Conservation (phyloP, 108 stramenopile species). For the Mayamaea pseudoterrestris region DNA sequence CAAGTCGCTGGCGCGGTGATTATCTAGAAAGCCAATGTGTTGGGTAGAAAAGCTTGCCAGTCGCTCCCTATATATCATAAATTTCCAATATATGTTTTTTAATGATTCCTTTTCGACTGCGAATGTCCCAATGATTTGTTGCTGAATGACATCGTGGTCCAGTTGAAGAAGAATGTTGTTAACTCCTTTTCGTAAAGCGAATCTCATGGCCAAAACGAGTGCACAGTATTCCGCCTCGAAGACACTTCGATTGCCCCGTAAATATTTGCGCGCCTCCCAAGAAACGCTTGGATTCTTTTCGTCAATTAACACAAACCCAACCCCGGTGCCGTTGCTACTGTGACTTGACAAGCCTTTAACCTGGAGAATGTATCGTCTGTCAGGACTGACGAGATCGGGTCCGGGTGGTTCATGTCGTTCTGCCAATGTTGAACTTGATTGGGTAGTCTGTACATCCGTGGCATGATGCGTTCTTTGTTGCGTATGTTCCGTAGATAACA, state of each 20-base stretch:
- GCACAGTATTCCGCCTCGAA: slow-evolving; percentile 12
- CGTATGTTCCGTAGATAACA: too few species aligned
- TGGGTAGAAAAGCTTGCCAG: slow-evolving; percentile 39
- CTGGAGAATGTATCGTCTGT: slow-evolving; percentile 4
- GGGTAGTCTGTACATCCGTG: too few species aligned
- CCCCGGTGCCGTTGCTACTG: slow-evolving; percentile 1
- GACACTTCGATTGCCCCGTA: slow-evolving; percentile 1
- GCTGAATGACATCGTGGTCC: not conserved
- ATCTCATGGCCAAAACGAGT: not conserved
- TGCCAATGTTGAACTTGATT: too few species aligned
- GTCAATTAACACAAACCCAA: slow-evolving; percentile 3
- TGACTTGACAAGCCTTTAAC: not conserved
- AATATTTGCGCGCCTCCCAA: not conserved
- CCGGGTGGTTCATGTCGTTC: too few species aligned
- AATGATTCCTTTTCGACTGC: not conserved
- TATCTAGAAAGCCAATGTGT: slow-evolving; percentile 45
- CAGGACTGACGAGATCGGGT: too few species aligned
- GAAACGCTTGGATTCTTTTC: not conserved
- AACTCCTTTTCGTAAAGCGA: not conserved
- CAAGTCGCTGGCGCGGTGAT: slow-evolving; percentile 62
- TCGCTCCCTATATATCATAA: slow-evolving; percentile 3
- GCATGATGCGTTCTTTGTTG: too few species aligned
- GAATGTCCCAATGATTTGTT: slow-evolving; percentile 3
- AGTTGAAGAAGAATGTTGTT: not conserved
- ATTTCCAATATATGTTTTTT: not conserved